Evolutionary conservation across 805 yeast genomes (phyloP), one percentile per base, ranked within the genome.

Genomic region (Pichia thaimueangensis): DNA sequence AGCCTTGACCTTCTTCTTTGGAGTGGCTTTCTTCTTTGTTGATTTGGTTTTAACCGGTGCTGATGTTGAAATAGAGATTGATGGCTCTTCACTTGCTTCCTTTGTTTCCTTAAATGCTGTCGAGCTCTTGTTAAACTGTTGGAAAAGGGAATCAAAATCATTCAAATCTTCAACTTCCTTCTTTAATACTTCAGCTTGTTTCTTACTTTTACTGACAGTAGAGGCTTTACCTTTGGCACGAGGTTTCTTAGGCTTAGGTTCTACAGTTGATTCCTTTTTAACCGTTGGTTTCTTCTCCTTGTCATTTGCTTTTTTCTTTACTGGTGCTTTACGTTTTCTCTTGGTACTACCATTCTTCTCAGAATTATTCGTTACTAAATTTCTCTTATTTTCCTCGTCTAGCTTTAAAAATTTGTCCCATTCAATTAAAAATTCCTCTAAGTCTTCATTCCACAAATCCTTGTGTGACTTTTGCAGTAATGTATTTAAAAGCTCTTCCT

Each of bases 361-460:
- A 28, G 67, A 63, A 17, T 74, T 67, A 30, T 59, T 65, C 4
- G 74, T 65, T n/a, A 70, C 60, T 42, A 75, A 58, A 28, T 73
- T 68, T 28, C 70, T 67, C 48, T 87, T 74, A 45, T 72, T 73
- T 44, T 72, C 74, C 42, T 71, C 73, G 59, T 89, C 96, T 10
- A 70, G 75, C 24, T 67, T 70, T 56, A 86, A 63, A 60, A 86
- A 88, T 43, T 71, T 65, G 2, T 79, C 72, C 81, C 91, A 93
- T 10, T 72, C 73, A 8, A 52, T 68, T 45, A 76, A 56, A 60
- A 93, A 91, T 0, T 65, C 80, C 43, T 87, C 95, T 51, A 93
- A 69, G 59, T 93, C 98, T 35, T 62, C 71, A 45, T 67, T 73
- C 98, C 98, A 93, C 43, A 93, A 66, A 59, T 89, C 97, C 59